Percentiles rank a stretch among this genome's conserved stretches.
Evolutionary conservation across 305 asterid species (phyloP).

Genomic region (Withania somnifera): DNA sequence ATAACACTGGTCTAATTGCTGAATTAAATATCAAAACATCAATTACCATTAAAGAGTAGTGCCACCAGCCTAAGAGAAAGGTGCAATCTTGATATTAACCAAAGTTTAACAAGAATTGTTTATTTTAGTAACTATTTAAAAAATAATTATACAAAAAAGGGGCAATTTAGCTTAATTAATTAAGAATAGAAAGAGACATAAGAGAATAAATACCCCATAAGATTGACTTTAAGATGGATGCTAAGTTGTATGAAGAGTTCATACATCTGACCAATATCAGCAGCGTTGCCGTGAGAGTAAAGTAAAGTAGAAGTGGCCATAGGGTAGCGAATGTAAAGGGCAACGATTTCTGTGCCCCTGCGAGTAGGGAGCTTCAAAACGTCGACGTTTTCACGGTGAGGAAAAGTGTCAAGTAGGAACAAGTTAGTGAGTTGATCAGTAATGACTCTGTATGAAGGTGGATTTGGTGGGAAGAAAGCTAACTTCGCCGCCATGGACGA

Average conservation of each 20-base stretch:
- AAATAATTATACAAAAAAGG: no score
- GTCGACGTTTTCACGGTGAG: conserved; percentile 91
- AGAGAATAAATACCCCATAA: conserved; percentile 52
- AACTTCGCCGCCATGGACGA: conserved; percentile 97
- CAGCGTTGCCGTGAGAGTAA: conserved; percentile 92
- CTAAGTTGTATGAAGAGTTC: conserved; percentile 89
- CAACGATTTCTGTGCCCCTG: conserved; percentile 73
- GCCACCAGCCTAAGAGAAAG: no score
- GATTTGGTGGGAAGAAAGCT: conserved; percentile 90
- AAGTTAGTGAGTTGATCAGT: conserved; percentile 52
- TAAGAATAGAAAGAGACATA: background rate
- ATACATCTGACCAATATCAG: conserved; percentile 89
- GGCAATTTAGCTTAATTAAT: no score
- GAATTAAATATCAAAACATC: no score
- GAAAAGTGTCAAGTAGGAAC: conserved; percentile 61
- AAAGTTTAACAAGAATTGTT: no score
- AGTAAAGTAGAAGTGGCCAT: conserved; percentile 82
- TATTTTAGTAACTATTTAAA: no score
- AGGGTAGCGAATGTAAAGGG: conserved; percentile 70
- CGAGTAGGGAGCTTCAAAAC: conserved; percentile 66
- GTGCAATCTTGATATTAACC: background rate
- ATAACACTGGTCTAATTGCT: no score
- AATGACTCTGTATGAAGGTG: conserved; percentile 64
- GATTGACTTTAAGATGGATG: conserved; percentile 86
- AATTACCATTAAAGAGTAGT: no score